These are phyloP conservation scores for Saccharomycodes ludwigii DNA, from an alignment of 805 yeast species.

Conservation along the genomic window DNA sequence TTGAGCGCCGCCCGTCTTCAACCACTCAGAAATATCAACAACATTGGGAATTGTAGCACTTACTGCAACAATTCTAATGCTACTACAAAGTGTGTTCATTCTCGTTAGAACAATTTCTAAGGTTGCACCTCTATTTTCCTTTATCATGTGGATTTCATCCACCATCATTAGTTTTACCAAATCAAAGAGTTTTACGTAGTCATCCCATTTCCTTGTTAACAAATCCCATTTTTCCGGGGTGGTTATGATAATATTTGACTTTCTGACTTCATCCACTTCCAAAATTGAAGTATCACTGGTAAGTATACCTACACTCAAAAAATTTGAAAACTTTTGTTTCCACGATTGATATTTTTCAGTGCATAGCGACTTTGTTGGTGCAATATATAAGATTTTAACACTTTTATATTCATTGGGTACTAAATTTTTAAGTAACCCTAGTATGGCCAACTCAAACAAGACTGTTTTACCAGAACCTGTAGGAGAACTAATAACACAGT, in stretches of 20 bases:
- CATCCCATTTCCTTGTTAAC: conserved; percentile 39
- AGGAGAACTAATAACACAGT: conserved; percentile 41
- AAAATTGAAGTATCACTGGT: conserved; percentile 41
- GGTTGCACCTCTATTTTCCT: conserved; percentile 36
- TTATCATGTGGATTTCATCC: conserved; percentile 37
- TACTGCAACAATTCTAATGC: conserved; percentile 31
- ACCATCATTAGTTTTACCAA: conserved; percentile 32
- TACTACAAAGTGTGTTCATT: conserved; percentile 28
- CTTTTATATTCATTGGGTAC: conserved; percentile 10
- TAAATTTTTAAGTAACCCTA: conserved; percentile 20
- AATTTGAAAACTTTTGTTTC: conserved; percentile 29
- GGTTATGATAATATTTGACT: conserved; percentile 40
- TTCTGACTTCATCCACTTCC: conserved; percentile 33
- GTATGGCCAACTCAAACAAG: conserved; percentile 39
- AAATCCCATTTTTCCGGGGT: conserved; percentile 58
- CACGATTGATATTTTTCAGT: conserved; percentile 36
- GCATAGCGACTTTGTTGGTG: conserved; percentile 51
- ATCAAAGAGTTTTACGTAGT: conserved; percentile 27
- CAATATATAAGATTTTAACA: conserved; percentile 35
- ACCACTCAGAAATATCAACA: conserved; percentile 35
- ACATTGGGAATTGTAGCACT: conserved; percentile 46
- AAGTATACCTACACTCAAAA: conserved; percentile 35
- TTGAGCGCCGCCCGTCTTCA: conserved; percentile 16
- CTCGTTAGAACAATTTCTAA: conserved; percentile 36
- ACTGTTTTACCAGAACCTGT: conserved; percentile 53